A percentile compares a stretch with the other conserved stretches of the same genome.
Evolutionary conservation across 345 rosid species (phyloP).

Genomic region (Mangifera indica): DNA sequence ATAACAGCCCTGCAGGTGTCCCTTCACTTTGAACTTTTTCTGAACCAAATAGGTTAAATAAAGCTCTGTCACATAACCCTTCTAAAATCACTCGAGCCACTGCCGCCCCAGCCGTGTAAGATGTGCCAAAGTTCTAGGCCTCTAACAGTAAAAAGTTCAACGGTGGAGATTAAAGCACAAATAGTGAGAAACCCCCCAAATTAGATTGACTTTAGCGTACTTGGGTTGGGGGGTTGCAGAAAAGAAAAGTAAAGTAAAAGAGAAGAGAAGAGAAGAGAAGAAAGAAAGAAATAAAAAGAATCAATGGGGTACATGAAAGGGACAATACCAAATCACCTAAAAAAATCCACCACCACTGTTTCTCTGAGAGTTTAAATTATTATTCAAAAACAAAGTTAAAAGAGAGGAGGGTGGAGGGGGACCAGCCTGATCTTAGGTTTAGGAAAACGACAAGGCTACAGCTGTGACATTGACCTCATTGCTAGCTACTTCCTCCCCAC

Average conservation of each 20-base stretch:
- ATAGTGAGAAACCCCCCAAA: background rate
- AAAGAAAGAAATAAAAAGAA: too few species aligned
- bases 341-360: background rate
- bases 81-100: conserved; percentile 17
- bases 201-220: background rate
- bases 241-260: background rate
- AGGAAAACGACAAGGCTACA: conserved; percentile 38
- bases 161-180: background rate
- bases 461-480: conserved; percentile 42
- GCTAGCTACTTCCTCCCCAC: conserved; percentile 23
- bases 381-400: too few species aligned
- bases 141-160: background rate
- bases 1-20: background rate
- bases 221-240: background rate
- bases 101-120: background rate
- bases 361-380: background rate
- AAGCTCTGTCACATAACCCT: conserved; percentile 8
- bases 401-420: conserved; percentile 7
- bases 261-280: too few species aligned
- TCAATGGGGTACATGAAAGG: conserved; percentile 15
- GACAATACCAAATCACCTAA: conserved; percentile 17
- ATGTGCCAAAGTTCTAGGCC: background rate
- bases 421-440: conserved; percentile 34
- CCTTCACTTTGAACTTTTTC: background rate
- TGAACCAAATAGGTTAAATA: conserved; percentile 1